Evolutionary conservation across 345 rosid genomes (phyloP).

Genomic region (Anacardium occidentale): DNA sequence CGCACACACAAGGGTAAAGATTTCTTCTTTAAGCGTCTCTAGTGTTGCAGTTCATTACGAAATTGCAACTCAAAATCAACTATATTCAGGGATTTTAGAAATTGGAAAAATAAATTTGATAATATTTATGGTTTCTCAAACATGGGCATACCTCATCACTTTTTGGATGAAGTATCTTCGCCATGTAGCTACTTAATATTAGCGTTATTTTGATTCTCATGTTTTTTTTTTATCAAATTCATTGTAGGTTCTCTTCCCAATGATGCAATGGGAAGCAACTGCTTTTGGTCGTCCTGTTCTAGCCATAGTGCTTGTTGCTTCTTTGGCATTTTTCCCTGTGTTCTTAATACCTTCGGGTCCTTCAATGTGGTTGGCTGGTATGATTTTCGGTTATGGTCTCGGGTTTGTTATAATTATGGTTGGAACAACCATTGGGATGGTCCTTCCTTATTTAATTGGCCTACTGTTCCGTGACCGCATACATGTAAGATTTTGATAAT

Average conservation of each 20-base stretch:
- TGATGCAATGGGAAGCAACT: slow-evolving; percentile 96
- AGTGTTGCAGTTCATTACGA: not conserved
- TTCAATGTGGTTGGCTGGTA: slow-evolving; percentile 99
- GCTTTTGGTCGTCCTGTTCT: slow-evolving; percentile 97
- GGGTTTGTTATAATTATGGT: slow-evolving; percentile 93
- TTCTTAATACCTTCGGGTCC: slow-evolving; percentile 97
- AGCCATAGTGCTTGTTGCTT: slow-evolving; percentile 74
- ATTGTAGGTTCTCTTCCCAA: slow-evolving; percentile 74
- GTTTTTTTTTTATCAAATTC: not conserved
- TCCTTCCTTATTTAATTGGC: slow-evolving; percentile 79
- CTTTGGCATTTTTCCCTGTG: slow-evolving; percentile 91
- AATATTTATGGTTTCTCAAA: not conserved
- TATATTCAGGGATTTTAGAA: not conserved
- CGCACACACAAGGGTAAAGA: not conserved
- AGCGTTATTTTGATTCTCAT: not conserved
- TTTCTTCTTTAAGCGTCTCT: not conserved
- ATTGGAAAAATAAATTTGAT: not conserved
- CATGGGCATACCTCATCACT: not conserved
- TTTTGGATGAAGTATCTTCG: not conserved
- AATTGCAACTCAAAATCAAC: not conserved
- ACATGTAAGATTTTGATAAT: slow-evolving; percentile 52
- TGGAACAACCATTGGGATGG: slow-evolving; percentile 94
- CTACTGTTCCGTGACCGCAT: slow-evolving; percentile 80
- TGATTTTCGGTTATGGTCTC: slow-evolving; percentile 92
- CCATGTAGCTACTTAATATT: not conserved